Percentiles rank a stretch among this genome's conserved stretches.
These are phyloP conservation scores for Leccinellum rugosiceps DNA, from an alignment of 768 basidiomycete genomes.

Conservation along the genomic window DNA sequence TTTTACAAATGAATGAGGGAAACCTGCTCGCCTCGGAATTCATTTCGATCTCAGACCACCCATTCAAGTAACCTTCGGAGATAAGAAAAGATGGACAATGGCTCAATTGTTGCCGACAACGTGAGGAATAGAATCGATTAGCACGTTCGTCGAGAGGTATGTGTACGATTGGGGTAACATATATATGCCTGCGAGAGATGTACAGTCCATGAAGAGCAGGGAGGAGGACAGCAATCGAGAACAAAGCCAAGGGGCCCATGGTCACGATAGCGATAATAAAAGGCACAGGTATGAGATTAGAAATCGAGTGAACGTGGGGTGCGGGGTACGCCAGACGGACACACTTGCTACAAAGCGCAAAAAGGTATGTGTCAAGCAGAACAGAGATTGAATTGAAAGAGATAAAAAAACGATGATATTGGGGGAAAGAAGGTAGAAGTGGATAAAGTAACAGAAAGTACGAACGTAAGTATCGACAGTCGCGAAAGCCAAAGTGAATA, in stretches of 20 bases:
- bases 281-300: conserved; percentile 29
- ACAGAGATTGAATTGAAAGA: conserved; percentile 31
- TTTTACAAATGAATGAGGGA: not conserved
- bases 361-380: conserved; percentile 31
- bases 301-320: conserved; percentile 31
- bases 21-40: no score
- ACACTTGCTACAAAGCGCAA: conserved; percentile 20
- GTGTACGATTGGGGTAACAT: conserved; percentile 15
- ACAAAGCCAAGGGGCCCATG: conserved; percentile 18
- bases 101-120: not conserved
- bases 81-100: not conserved
- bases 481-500: conserved; percentile 42
- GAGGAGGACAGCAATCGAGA: conserved; percentile 22
- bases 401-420: conserved; percentile 31
- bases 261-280: conserved; percentile 29
- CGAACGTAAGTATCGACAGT: conserved; percentile 25
- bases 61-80: not conserved
- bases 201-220: conserved; percentile 21
- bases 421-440: conserved; percentile 23
- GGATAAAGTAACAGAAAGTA: conserved; percentile 28
- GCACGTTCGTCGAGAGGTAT: conserved; percentile 4
- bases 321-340: conserved; percentile 23
- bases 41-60: no score
- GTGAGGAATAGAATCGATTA: conserved; percentile 2
- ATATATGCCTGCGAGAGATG: conserved; percentile 20